phyloP scores from a whole-genome alignment of 2,329 filamentous ascomycete species.

The Stylonectria norvegica region DNA sequence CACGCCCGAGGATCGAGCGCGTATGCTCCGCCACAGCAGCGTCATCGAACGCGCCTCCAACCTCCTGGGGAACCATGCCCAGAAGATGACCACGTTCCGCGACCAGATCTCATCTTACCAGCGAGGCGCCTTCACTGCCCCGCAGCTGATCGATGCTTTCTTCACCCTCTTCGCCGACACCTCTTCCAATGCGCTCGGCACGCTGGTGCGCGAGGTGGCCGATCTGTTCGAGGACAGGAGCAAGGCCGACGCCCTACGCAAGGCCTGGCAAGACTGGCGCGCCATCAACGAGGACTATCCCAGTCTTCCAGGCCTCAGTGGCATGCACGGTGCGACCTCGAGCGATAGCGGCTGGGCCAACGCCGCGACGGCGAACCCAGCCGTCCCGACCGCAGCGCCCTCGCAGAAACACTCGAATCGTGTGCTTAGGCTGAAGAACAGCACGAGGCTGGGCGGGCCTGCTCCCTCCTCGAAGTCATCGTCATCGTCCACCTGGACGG shows the following conservation, averaged over 20 bases:
- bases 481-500: conserved; percentile 22
- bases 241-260: conserved; percentile 71
- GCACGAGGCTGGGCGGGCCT: conserved; percentile 44
- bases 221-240: conserved; percentile 83
- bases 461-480: conserved; percentile 23
- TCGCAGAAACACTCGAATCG: conserved; percentile 50
- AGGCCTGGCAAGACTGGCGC: conserved; percentile 92
- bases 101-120: conserved; percentile 75
- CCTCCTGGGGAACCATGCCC: conserved; percentile 71
- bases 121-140: conserved; percentile 63
- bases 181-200: conserved; percentile 76
- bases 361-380: conserved; percentile 58
- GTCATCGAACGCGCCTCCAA: conserved; percentile 83
- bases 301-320: conserved; percentile 71
- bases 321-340: conserved; percentile 60
- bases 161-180: conserved; percentile 80
- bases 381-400: conserved; percentile 35
- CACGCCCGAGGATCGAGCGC: conserved; percentile 76
- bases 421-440: conserved; percentile 58
- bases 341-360: conserved; percentile 57
- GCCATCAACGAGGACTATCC: conserved; percentile 96
- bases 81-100: conserved; percentile 76
- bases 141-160: conserved; percentile 79
- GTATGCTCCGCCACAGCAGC: conserved; percentile 72
- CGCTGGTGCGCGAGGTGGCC: conserved; percentile 83